phyloP scores from a whole-genome alignment of 768 basidiomycete genomes.

The Termitomyces sp. region DNA sequence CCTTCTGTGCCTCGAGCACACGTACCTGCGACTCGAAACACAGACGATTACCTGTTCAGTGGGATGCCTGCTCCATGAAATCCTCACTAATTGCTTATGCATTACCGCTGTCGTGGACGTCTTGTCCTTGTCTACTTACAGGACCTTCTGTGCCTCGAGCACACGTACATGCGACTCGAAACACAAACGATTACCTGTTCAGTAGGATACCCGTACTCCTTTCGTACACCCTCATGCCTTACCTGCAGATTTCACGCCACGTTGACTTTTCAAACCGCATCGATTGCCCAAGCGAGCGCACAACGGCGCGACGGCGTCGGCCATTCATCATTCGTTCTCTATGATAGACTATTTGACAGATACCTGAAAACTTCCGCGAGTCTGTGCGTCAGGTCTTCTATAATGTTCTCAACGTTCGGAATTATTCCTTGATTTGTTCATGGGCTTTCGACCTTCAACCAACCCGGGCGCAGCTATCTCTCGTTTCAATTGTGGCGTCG shows the following conservation, averaged over 20 bases:
- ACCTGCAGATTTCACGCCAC: neutral
- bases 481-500: neutral
- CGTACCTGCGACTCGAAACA: neutral
- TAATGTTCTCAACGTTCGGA: neutral
- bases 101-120: neutral
- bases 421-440: neutral
- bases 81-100: neutral
- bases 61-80: neutral
- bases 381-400: neutral
- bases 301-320: neutral
- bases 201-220: neutral
- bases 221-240: neutral
- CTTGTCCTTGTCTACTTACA: neutral
- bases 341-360: neutral
- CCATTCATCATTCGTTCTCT: neutral
- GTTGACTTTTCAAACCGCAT: neutral
- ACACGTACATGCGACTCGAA: neutral
- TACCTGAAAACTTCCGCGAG: neutral
- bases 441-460: neutral
- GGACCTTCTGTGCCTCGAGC: neutral
- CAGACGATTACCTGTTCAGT: neutral
- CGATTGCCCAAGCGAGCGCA: neutral
- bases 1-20: neutral
- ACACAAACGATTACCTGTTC: neutral
- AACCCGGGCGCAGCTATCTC: no score